Conservation (phyloP, 2,329 filamentous ascomycete genomes). For the Sphaerostilbella broomeana region DNA sequence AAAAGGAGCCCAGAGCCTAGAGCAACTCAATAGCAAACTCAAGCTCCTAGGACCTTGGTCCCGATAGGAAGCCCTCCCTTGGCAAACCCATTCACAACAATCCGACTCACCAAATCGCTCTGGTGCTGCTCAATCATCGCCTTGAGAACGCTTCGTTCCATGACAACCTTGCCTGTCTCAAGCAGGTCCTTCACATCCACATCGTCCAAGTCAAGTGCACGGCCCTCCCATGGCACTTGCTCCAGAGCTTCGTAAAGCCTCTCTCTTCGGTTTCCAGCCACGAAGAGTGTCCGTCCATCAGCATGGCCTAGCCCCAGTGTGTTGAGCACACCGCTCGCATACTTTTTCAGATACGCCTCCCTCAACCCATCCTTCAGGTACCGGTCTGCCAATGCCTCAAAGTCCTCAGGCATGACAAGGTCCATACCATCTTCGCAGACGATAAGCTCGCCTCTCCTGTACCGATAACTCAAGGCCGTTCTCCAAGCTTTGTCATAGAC, state of each 20-base stretch:
- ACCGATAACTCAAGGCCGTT: constrained; percentile 87
- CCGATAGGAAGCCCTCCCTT: constrained; percentile 30
- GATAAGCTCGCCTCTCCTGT: constrained; percentile 77
- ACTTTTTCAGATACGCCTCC: constrained; percentile 53
- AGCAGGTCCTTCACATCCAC: constrained; percentile 95
- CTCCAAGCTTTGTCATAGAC: constrained; percentile 95
- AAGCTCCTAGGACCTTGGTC: constrained; percentile 31
- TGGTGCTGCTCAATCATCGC: constrained; percentile 67
- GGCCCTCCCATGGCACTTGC: constrained; percentile 57
- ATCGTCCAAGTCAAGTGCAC: constrained; percentile 63
- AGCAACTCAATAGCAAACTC: not conserved
- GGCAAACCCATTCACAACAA: constrained; percentile 38
- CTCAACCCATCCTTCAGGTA: constrained; percentile 42
- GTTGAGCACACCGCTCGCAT: constrained; percentile 61
- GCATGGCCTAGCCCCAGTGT: constrained; percentile 62
- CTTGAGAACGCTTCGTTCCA: constrained; percentile 76
- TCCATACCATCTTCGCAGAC: constrained; percentile 75
- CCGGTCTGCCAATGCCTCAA: constrained; percentile 35
- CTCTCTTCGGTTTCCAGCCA: constrained; percentile 56
- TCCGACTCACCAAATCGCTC: constrained; percentile 52
- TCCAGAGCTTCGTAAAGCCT: constrained; percentile 62
- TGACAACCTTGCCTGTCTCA: constrained; percentile 74
- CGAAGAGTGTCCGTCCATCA: constrained; percentile 66
- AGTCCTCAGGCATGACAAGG: constrained; percentile 50
- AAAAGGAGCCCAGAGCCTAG: not conserved